Evolutionary conservation across 495 filamentous ascomycete genomes (phyloP), one percentile per base, ranked within the genome.

Genomic region (Neurospora terricola): DNA sequence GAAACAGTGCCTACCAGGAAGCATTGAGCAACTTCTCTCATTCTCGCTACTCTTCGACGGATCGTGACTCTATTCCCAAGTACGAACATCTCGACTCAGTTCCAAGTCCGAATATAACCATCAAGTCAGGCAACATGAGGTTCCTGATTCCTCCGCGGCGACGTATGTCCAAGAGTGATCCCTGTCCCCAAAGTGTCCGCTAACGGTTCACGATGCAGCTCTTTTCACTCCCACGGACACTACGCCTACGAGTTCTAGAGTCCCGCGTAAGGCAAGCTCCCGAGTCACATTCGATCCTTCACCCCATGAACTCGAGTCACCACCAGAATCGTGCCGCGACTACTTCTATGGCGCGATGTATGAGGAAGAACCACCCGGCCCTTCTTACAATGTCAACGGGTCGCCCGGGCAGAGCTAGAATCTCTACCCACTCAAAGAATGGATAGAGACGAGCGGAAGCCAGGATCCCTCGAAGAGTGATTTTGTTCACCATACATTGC

Each of bases 361-460:
- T 4, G 54, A 66, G 27, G 27, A 34, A 66, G 23, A 66, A 16
- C 27, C 27, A 3, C 3, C 54, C 27, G 27, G 27, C 18, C 42
- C 69, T 14, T 39, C 54, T 23, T 37, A 71, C 48, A 2, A 38
- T 40, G 18, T 8, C 69, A 27, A 70, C 70, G 16, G 37, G 9
- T 12, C 45, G 7, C 48, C 71, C 10, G 73, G 43, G 4, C 68
- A 71, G 30, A 66, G 70, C 34, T 70, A 38, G 71, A 69, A 76
- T 27, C 70, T 78, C 14, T 75, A 75, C n/a, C 75, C 75, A 11
- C 73, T 73, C 43, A 70, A 45, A 16, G 75, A 77, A 40, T 72
- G 54, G 45, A 48, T 66, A 4, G 30, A 66, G 14, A 18, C 14
- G 23, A 66, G 12, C 7, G 54, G 7, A 34, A 66, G 5, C 7